Evolutionary conservation across 2,329 filamentous ascomycete genomes (phyloP).

Genomic region (Colletotrichum phormii): DNA sequence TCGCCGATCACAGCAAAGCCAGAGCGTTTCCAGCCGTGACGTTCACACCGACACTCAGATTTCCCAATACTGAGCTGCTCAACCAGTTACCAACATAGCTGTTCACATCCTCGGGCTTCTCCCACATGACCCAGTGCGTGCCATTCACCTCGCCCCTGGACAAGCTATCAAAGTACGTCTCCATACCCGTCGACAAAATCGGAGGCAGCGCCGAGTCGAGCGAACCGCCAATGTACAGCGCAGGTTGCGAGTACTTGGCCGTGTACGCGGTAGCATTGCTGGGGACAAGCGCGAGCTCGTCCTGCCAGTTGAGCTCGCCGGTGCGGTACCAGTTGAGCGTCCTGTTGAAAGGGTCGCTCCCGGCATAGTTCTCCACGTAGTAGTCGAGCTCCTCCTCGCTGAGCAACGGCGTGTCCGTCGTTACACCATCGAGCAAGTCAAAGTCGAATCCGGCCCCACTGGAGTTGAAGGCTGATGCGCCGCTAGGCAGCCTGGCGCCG

Average conservation of each 20-base stretch:
- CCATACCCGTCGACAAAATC: constrained; percentile 75
- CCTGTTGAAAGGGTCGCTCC: constrained; percentile 77
- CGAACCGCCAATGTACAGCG: constrained; percentile 76
- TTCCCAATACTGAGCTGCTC: constrained; percentile 11
- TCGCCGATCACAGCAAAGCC: background rate
- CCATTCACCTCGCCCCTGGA: constrained; percentile 70
- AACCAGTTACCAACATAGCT: constrained; percentile 19
- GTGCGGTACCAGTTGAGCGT: constrained; percentile 92
- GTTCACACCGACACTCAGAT: constrained; percentile 11
- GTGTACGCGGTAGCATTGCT: constrained; percentile 59
- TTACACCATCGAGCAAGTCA: constrained; percentile 61
- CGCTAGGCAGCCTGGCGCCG: constrained; percentile 68
- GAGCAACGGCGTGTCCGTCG: constrained; percentile 68
- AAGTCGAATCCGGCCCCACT: constrained; percentile 67
- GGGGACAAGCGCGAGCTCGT: constrained; percentile 69
- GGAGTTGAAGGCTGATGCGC: constrained; percentile 66
- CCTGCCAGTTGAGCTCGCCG: constrained; percentile 77
- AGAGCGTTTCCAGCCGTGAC: constrained; percentile 1
- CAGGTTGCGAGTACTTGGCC: constrained; percentile 64
- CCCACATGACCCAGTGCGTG: constrained; percentile 80
- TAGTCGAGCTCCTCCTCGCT: constrained; percentile 79
- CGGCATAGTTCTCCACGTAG: constrained; percentile 77
- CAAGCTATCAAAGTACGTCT: constrained; percentile 68
- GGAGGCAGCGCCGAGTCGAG: constrained; percentile 76
- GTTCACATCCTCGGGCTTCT: constrained; percentile 76